phyloP scores from a whole-genome alignment of 148 eudicot species.

The Diospyros lotus region DNA sequence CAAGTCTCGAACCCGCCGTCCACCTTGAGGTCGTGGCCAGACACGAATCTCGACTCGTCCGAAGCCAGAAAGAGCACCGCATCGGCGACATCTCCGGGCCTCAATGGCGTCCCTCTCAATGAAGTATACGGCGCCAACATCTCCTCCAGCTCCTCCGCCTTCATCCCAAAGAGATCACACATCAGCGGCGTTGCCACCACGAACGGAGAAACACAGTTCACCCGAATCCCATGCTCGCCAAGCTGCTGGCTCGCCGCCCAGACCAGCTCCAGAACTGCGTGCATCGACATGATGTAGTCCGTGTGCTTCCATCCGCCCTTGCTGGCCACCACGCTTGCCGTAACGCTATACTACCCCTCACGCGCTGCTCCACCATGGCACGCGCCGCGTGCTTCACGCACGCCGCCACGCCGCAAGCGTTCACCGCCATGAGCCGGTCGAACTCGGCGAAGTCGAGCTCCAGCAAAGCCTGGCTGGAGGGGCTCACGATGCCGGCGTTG shows the following conservation, averaged over 20 bases:
- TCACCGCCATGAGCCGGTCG: conserved; percentile 5
- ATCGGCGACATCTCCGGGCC: too few species aligned
- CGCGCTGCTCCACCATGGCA: conserved; percentile 9
- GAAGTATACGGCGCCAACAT: neutral
- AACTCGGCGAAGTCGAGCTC: conserved; percentile 16
- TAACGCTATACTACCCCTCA: conserved; percentile 10
- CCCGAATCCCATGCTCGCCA: conserved; percentile 30
- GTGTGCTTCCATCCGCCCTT: neutral
- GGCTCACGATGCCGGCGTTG: conserved; percentile 13
- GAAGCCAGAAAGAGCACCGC: neutral
- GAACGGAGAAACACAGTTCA: conserved; percentile 31
- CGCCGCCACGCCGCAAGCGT: conserved; percentile 11
- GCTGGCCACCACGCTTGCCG: conserved; percentile 7
- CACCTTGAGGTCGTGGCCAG: neutral
- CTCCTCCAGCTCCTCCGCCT: too few species aligned
- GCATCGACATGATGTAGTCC: conserved; percentile 28
- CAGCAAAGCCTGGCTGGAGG: neutral
- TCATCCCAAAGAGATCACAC: neutral
- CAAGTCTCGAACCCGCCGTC: neutral
- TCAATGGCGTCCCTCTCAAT: too few species aligned
- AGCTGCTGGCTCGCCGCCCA: conserved; percentile 22
- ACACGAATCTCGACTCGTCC: neutral
- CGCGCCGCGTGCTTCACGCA: conserved; percentile 10
- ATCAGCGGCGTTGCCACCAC: conserved; percentile 21
- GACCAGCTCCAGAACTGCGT: conserved; percentile 29